These are phyloP conservation scores for Globisporangium acanthophoron DNA, from an alignment of 352 stramenopile genomes.

Conservation along the genomic window DNA sequence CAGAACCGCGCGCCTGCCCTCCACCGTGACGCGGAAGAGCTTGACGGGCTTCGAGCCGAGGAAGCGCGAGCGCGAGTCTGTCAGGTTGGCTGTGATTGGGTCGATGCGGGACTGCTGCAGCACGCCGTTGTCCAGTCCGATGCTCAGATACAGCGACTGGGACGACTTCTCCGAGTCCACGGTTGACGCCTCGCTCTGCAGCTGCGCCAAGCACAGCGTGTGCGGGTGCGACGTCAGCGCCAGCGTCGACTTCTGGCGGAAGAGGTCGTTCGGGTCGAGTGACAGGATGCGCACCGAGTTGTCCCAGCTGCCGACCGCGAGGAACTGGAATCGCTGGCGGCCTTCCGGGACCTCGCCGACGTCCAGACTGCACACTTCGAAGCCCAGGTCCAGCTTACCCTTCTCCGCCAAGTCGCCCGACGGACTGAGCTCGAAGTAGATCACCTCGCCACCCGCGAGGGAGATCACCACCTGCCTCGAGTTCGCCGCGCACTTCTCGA, in stretches of 20 bases:
- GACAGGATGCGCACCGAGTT: slow-evolving; percentile 93
- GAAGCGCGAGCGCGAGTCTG: slow-evolving; percentile 91
- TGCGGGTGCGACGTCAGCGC: slow-evolving; percentile 80
- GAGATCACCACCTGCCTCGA: slow-evolving; percentile 96
- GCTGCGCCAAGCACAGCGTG: slow-evolving; percentile 69
- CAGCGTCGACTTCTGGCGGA: slow-evolving; percentile 81
- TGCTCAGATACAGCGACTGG: slow-evolving; percentile 76
- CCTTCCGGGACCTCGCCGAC: slow-evolving; percentile 93
- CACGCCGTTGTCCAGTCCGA: slow-evolving; percentile 94
- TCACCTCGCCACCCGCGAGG: slow-evolving; percentile 93
- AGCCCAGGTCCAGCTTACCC: slow-evolving; percentile 91
- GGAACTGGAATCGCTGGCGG: slow-evolving; percentile 92
- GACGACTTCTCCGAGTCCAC: slow-evolving; percentile 46
- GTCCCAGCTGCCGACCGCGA: slow-evolving; percentile 93
- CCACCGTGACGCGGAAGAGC: slow-evolving; percentile 90
- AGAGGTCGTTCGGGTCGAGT: slow-evolving; percentile 90
- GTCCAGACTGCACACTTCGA: slow-evolving; percentile 97
- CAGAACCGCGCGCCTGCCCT: slow-evolving; percentile 89
- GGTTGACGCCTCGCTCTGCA: slow-evolving; percentile 73
- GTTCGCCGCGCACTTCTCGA: slow-evolving; percentile 96
- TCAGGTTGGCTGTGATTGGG: slow-evolving; percentile 76
- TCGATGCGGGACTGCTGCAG: slow-evolving; percentile 92
- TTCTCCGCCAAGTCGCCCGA: slow-evolving; percentile 92
- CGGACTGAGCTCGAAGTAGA: slow-evolving; percentile 98
- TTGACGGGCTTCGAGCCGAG: slow-evolving; percentile 93